Evolutionary conservation across 1,284 basidiomycete genomes (phyloP), one percentile per base, ranked within the genome.

Genomic region (Kwoniella shivajii): DNA sequence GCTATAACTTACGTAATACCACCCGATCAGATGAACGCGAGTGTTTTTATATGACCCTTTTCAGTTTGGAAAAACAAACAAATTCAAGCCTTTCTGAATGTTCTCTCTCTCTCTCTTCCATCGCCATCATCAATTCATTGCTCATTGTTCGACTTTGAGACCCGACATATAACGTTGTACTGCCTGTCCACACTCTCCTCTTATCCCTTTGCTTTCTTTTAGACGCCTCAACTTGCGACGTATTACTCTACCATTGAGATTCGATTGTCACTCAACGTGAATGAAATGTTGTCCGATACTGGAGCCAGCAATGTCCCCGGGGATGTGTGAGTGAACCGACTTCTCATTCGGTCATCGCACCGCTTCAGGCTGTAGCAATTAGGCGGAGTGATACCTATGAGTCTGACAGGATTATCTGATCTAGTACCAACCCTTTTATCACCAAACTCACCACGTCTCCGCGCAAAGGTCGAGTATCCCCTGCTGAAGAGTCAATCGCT

Each of bases 381-480:
- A 47, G 24, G 13, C 10, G 11, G 41, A 43, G n/a, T 43, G 41
- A 43, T 20, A 2, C 18, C 11, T n/a, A 7, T 16, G 20, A 9
- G 14, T 20, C n/a, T n/a, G n/a, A n/a, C n/a, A n/a, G n/a, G n/a
- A n/a, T n/a, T n/a, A n/a, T n/a, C 43, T 43, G 7, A 14, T 22
- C 16, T 57, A 72, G 70, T 16, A 57, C 69, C 26, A 73, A 73
- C 50, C 72, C 72, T 0, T 72, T 73, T 56, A 56, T 72, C 29
- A 37, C 59, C 16, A 65, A 64, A 38, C 34, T 56, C 13, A 44
- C 52, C 22, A 26, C 33, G 18, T 59, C 50, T 16, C 62, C 60
- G 4, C 20, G 26, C 7, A 60, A 58, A 39, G 29, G 57, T 18
- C 38, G 58, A 0, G 30, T 43, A 6, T 47, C 52, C n/a, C 36